Conservation (phyloP, 495 filamentous ascomycete species). For the Pyrenula massariospora region DNA sequence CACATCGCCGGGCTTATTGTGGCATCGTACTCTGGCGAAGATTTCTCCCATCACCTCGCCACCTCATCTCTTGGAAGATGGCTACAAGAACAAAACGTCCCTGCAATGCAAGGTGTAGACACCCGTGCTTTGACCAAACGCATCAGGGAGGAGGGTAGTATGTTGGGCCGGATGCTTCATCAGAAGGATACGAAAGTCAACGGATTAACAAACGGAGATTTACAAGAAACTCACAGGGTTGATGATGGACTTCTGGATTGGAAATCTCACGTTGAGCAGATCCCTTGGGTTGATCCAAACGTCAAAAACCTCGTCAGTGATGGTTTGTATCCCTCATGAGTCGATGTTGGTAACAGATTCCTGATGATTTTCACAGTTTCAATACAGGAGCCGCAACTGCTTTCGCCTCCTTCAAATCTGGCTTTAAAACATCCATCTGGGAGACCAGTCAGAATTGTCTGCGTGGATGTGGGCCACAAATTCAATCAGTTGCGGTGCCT, state of each 20-base stretch:
- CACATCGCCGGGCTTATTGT: conserved; percentile 85
- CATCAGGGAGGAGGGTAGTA: conserved; percentile 86
- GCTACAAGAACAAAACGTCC: conserved; percentile 90
- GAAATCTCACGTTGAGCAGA: conserved; percentile 57
- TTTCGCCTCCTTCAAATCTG: conserved; percentile 51
- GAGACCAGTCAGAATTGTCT: conserved; percentile 72
- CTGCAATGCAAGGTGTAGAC: conserved; percentile 94
- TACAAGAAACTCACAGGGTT: conserved; percentile 12
- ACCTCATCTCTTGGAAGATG: conserved; percentile 80
- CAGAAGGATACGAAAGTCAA: conserved; percentile 45
- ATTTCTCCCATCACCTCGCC: conserved; percentile 89
- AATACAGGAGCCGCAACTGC: conserved; percentile 68
- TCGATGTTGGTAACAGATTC: conserved; percentile 1
- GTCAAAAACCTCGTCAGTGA: conserved; percentile 81
- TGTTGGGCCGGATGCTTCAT: conserved; percentile 83
- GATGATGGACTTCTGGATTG: conserved; percentile 35
- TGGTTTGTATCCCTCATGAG: conserved; percentile 48
- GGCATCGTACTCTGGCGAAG: conserved; percentile 83
- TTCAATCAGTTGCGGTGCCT: conserved; percentile 95
- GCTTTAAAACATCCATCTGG: conserved; percentile 79
- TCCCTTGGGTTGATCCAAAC: conserved; percentile 89
- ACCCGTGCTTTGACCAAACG: conserved; percentile 88
- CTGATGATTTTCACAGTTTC: conserved; percentile 54
- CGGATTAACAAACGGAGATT: conserved; percentile 19
- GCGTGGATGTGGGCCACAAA: conserved; percentile 93